A percentile compares a stretch with the other conserved stretches of the same genome.
Conservation (phyloP, 805 yeast species). For the Ogataea naganishii region DNA sequence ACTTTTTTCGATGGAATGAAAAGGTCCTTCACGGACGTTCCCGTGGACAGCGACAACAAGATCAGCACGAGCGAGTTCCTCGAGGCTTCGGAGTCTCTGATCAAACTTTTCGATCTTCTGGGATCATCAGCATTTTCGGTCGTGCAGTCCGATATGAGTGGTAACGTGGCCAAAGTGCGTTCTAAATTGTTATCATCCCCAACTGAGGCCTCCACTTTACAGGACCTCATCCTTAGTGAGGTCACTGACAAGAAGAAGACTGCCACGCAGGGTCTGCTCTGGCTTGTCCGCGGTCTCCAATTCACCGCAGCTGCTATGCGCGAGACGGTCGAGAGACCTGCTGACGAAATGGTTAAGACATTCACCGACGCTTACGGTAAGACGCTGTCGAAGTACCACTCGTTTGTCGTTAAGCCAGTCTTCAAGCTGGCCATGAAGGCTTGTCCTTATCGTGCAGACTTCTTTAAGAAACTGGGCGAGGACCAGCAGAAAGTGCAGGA, state of each 20-base stretch:
- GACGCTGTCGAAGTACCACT: conserved; percentile 76
- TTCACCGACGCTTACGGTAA: conserved; percentile 80
- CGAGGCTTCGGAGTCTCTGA: conserved; percentile 77
- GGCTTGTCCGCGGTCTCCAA: conserved; percentile 81
- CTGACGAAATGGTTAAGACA: conserved; percentile 59
- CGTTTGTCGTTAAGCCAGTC: conserved; percentile 73
- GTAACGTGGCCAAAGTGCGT: conserved; percentile 73
- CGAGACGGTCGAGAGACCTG: conserved; percentile 60
- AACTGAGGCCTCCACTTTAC: conserved; percentile 55
- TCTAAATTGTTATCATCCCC: conserved; percentile 60
- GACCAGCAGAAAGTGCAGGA: conserved; percentile 58
- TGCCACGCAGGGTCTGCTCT: conserved; percentile 85
- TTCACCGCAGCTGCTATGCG: conserved; percentile 89
- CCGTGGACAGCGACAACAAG: conserved; percentile 48
- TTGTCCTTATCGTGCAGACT: conserved; percentile 83
- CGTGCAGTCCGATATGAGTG: conserved; percentile 83
- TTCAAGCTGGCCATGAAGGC: conserved; percentile 94
- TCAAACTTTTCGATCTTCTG: conserved; percentile 69
- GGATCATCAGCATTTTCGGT: conserved; percentile 81
- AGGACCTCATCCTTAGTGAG: conserved; percentile 69
- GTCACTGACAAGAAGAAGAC: conserved; percentile 57
- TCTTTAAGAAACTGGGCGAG: conserved; percentile 72
- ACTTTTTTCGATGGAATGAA: conserved; percentile 79
- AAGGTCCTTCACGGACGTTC: conserved; percentile 67
- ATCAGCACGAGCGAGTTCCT: conserved; percentile 69